phyloP scores from a whole-genome alignment of 495 filamentous ascomycete genomes.

The Xylaria scruposa region DNA sequence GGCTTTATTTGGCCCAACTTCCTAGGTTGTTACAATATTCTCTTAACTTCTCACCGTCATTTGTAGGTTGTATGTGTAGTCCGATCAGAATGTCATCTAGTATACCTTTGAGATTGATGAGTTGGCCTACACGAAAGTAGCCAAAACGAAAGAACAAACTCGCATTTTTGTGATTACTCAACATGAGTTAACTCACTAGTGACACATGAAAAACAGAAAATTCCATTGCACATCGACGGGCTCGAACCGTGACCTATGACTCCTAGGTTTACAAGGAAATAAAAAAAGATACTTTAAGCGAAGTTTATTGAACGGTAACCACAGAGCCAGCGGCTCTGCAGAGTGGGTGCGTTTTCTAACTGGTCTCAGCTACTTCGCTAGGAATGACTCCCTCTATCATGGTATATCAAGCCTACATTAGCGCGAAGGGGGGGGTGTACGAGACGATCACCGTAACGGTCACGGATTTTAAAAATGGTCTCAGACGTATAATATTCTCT shows the following conservation, averaged over 20 bases:
- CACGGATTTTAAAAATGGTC: too few species aligned
- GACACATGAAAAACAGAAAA: neutral
- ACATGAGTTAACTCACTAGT: too few species aligned
- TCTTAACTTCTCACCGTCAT: neutral
- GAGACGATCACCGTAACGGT: too few species aligned
- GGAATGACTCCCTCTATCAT: neutral
- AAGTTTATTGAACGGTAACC: neutral
- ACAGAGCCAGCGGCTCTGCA: neutral
- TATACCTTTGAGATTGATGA: too few species aligned
- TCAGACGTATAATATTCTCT: too few species aligned
- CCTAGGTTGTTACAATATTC: neutral
- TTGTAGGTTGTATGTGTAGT: neutral
- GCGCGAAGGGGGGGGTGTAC: too few species aligned
- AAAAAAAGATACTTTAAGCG: neutral
- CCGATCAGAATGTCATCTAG: neutral
- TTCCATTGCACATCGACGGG: neutral
- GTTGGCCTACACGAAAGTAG: too few species aligned
- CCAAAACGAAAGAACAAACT: too few species aligned
- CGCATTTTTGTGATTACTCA: constrained; percentile 2
- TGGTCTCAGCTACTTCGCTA: neutral
- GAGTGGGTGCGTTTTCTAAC: too few species aligned
- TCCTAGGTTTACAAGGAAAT: too few species aligned
- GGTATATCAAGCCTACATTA: neutral
- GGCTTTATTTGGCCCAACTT: neutral
- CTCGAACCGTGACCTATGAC: neutral